Evolutionary conservation across 140 eudicot species (phyloP), one percentile per base, ranked within the genome.

Genomic region (Cichorium intybus): DNA sequence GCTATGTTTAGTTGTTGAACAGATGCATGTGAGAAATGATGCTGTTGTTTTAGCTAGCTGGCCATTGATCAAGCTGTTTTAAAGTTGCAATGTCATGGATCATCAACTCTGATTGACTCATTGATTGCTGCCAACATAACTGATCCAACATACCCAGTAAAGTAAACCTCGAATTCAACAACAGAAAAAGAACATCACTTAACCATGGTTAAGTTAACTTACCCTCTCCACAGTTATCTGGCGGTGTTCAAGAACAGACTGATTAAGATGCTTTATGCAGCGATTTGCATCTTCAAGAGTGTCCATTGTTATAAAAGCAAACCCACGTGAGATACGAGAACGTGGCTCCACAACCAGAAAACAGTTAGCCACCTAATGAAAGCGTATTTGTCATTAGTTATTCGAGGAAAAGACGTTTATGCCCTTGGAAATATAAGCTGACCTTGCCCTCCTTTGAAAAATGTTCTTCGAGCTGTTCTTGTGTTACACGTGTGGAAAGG

Each of bases 161-260:
- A 87, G 79, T 84, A 85, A 88, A 83, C 83, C 86, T 80, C 79
- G 57, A 65, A 74, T 90, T 93, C 73, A 84, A 81, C 74, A 61
- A 45, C 53, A 50, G 63, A 58, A 75, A 47, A 57, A 17, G 75
- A 61, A 48, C 37, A 49, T 56, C 64, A 33, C 60, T 55, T 57
- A 50, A 69, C 62, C 35, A 11, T 31, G 45, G 59, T 51, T 48
- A n/a, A 21, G 54, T 21, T 24, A 47, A 56, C 87, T 80, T 76
- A 94, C 99, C 95, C 81, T 94, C 80, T 94, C 99, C 20, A 94
- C 99, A 65, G 99, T 94, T 51, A 94, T 94, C 81, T 86, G 94
- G 45, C 99, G 87, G 48, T 93, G 88, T 71, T 94, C 99, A 46
- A 94, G 84, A 72, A 89, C 94, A 10, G 99, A 89, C 66, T 89